Evolutionary conservation across 2,329 filamentous ascomycete species (phyloP).

Genomic region (Aspergillus transmontanensis): DNA sequence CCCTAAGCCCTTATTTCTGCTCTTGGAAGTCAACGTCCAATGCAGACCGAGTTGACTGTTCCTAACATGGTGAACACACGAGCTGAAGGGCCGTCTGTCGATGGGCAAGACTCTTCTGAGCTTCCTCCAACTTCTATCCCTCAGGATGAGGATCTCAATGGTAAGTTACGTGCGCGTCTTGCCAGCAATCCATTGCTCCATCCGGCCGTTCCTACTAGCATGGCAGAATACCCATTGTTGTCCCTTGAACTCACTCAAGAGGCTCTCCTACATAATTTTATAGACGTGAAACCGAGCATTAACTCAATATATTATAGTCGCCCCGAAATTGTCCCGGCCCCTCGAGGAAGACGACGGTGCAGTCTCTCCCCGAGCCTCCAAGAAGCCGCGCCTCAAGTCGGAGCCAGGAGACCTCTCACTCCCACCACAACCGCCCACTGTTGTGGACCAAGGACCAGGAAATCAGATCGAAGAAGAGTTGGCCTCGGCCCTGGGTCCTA

Average conservation of each 20-base stretch:
- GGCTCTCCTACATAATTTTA: not conserved
- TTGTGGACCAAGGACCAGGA: conserved; percentile 29
- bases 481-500: conserved; percentile 36
- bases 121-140: conserved; percentile 32
- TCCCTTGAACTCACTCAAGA: not conserved
- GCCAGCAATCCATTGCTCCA: not conserved
- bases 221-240: not conserved
- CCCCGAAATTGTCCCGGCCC: conserved; percentile 35
- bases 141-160: conserved; percentile 32
- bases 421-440: conserved; percentile 20
- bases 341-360: conserved; percentile 40
- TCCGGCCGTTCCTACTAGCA: not conserved
- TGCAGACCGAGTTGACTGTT: conserved; percentile 23
- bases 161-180: conserved; percentile 29
- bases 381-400: conserved; percentile 43
- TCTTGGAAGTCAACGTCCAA: conserved; percentile 42
- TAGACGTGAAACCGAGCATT: not conserved
- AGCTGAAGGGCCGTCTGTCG: conserved; percentile 31
- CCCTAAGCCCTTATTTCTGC: conserved; percentile 53
- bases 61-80: conserved; percentile 37
- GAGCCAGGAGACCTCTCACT: conserved; percentile 27
- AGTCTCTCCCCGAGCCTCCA: conserved; percentile 37
- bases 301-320: conserved; percentile 17
- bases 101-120: conserved; percentile 31
- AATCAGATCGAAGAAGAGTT: conserved; percentile 41